Evolutionary conservation across 208 protist genomes (phyloP).

Genomic region (Trichomonas gallinae): DNA sequence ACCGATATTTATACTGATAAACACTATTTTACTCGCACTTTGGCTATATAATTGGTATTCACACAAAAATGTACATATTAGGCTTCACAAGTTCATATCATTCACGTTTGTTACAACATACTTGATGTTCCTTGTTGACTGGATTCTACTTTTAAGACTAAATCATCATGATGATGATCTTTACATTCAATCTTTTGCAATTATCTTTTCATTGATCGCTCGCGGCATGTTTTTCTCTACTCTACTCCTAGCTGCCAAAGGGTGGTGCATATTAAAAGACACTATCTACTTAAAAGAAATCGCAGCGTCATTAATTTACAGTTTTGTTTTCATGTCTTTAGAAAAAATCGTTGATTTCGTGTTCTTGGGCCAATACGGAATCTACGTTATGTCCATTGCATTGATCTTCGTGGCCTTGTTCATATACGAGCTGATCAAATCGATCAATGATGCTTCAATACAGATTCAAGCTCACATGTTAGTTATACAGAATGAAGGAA

Average conservation of each 20-base stretch:
- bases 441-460: background rate
- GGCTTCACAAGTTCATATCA: background rate
- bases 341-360: background rate
- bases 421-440: background rate
- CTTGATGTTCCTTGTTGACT: background rate
- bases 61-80: background rate
- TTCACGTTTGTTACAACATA: background rate
- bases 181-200: too few relatives aligned
- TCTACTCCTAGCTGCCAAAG: background rate
- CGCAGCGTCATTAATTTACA: background rate
- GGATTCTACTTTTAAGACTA: background rate
- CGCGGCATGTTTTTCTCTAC: background rate
- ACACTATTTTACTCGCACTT: background rate
- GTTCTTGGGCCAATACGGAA: background rate
- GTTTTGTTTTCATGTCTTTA: background rate
- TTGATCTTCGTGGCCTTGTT: background rate
- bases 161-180: background rate
- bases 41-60: background rate
- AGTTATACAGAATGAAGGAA: background rate
- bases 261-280: background rate
- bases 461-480: background rate
- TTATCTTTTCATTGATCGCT: background rate
- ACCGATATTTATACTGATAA: background rate
- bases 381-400: background rate
- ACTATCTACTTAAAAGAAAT: background rate